These are phyloP conservation scores for Fusarium equiseti DNA, from an alignment of 2,329 filamentous ascomycete species.

Conservation along the genomic window DNA sequence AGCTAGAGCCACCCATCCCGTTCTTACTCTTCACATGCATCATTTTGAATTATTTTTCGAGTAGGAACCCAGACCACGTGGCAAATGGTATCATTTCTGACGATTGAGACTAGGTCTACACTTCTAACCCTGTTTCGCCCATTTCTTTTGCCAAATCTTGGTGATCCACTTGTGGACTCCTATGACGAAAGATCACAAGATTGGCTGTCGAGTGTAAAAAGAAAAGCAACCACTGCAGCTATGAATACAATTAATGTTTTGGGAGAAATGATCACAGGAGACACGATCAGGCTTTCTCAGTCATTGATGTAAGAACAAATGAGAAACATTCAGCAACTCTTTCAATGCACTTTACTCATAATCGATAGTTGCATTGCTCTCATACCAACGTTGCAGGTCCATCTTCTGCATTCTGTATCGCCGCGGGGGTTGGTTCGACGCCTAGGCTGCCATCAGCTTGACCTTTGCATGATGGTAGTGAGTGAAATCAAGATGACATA, in stretches of 20 bases:
- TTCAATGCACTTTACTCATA: background rate
- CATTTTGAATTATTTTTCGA: background rate
- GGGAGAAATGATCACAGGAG: background rate
- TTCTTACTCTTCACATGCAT: background rate
- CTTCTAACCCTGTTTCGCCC: background rate
- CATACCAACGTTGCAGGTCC: constrained; percentile 21
- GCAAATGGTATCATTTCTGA: background rate
- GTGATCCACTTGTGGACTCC: background rate
- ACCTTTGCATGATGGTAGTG: constrained; percentile 23
- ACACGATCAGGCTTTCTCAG: background rate
- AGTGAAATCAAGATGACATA: constrained; percentile 18
- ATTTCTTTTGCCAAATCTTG: background rate
- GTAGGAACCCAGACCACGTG: background rate
- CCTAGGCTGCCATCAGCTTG: constrained; percentile 22
- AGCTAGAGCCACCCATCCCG: background rate
- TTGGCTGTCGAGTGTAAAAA: background rate
- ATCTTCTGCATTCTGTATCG: constrained; percentile 23
- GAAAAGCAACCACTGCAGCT: background rate
- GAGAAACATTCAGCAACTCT: background rate
- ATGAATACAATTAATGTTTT: background rate
- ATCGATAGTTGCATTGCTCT: constrained; percentile 12
- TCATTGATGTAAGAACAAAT: background rate
- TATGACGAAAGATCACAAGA: background rate
- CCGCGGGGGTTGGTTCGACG: background rate
- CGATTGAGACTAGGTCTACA: background rate